These are phyloP conservation scores for Chenopodium suecicum DNA, from an alignment of 148 eudicot genomes.

Conservation along the genomic window DNA sequence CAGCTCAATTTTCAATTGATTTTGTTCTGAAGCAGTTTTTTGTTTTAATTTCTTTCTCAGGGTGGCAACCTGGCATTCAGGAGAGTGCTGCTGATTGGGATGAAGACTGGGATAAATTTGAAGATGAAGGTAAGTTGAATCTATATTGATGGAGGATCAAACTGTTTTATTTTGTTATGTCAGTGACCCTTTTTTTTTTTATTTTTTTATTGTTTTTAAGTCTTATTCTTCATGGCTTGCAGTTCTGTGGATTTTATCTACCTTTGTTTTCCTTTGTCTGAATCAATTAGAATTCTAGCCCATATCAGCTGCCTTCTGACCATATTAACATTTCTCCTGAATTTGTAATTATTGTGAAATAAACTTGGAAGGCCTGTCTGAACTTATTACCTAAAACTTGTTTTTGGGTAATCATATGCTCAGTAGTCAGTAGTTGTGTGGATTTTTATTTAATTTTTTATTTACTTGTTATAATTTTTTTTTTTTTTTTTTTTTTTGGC, in stretches of 20 bases:
- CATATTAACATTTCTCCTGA: background rate
- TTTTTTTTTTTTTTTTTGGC: no score
- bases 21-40: constrained; percentile 17
- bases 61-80: constrained; percentile 97
- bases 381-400: background rate
- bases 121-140: constrained; percentile 72
- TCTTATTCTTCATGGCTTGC: background rate
- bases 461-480: no score
- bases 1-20: background rate
- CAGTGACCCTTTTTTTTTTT: background rate
- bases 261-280: background rate
- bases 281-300: background rate
- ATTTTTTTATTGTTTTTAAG: background rate
- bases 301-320: background rate
- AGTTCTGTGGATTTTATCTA: background rate
- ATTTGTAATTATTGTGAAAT: background rate
- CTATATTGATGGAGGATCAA: background rate
- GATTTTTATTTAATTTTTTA: no score
- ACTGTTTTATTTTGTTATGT: background rate
- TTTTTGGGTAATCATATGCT: background rate
- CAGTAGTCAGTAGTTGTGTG: no score
- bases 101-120: constrained; percentile 94
- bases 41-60: constrained; percentile 34
- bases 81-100: constrained; percentile 94
- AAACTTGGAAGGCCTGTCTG: background rate